Conservation (phyloP, 2,329 filamentous ascomycete species). For the Didymella sp. region DNA sequence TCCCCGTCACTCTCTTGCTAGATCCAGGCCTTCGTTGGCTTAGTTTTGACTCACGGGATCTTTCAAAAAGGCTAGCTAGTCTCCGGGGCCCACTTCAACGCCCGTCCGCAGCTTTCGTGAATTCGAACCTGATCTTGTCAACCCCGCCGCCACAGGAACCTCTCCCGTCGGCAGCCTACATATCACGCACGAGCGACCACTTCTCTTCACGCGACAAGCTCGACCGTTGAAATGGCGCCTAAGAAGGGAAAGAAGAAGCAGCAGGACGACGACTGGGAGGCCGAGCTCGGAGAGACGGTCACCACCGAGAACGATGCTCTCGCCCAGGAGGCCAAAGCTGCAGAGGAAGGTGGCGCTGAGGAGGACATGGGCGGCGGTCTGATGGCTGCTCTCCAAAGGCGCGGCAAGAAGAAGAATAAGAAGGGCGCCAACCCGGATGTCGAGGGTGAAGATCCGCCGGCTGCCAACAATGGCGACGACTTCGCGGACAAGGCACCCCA, state of each 20-base stretch:
- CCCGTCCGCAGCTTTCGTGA: conserved; percentile 14
- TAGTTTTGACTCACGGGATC: conserved; percentile 34
- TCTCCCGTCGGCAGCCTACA: conserved; percentile 8
- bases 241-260: conserved; percentile 92
- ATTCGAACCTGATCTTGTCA: conserved; percentile 13
- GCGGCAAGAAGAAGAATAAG: conserved; percentile 83
- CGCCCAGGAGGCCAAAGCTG: conserved; percentile 40
- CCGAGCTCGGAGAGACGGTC: conserved; percentile 81
- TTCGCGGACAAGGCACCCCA: conserved; percentile 73
- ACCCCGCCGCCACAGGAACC: conserved; percentile 25
- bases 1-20: conserved; percentile 26
- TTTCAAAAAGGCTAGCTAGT: conserved; percentile 14
- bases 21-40: conserved; percentile 38
- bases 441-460: conserved; percentile 67
- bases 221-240: conserved; percentile 72
- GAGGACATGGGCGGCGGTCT: conserved; percentile 58
- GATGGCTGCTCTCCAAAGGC: conserved; percentile 61
- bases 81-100: conserved; percentile 16
- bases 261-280: conserved; percentile 94
- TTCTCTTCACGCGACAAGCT: not conserved
- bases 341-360: conserved; percentile 51
- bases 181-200: conserved; percentile 11
- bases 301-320: conserved; percentile 64
- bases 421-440: conserved; percentile 71
- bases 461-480: conserved; percentile 50